Evolutionary conservation across 495 filamentous ascomycete species (phyloP), one percentile per base, ranked within the genome.

Genomic region (Astrothelium subdiscretum): DNA sequence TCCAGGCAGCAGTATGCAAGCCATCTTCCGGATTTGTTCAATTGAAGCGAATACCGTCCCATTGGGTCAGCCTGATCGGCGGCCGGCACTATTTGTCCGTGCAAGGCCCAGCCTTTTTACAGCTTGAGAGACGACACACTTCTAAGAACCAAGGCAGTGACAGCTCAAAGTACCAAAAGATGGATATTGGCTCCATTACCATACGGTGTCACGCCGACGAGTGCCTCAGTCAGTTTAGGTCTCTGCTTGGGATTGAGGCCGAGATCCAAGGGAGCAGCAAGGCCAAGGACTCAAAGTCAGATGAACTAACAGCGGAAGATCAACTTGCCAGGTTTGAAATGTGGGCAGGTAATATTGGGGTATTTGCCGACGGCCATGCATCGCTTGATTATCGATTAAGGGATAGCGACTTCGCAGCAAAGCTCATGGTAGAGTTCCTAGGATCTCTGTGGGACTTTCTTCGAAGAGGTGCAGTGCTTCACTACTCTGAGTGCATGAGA

Each of bases 281-380:
- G 12, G 31, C 24, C 12, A 31, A 32, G 10, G 22, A 29, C 11
- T 0, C 12, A 10, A 31, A 64, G 44, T 26, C 40, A 27, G 61
- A 66, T 59, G 48, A 63, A 31, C 32, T 63, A 10, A 43, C 58
- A 61, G 29, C 26, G 22, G 67, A 69, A 40, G 65, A 69, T 32
- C 61, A 67, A 38, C 60, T 20, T 26, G 67, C 67, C 8, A 61
- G 65, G 59, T 69, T 64, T 32, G 35, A 32, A n/a, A 62, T 67
- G 11, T 69, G 67, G 67, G 65, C 65, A 26, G 62, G 43, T 12
- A 57, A 69, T 51, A 59, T 69, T 51, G 67, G 67, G 6, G 65
- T 62, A 22, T 67, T 67, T 61, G 65, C 67, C 1, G 38, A 31
- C 18, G 51, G 43, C 8, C 65, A 67, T 62, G 62, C 65, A 13